Evolutionary conservation across 1,284 basidiomycete species (phyloP).

Genomic region (Cryptococcus floricola): DNA sequence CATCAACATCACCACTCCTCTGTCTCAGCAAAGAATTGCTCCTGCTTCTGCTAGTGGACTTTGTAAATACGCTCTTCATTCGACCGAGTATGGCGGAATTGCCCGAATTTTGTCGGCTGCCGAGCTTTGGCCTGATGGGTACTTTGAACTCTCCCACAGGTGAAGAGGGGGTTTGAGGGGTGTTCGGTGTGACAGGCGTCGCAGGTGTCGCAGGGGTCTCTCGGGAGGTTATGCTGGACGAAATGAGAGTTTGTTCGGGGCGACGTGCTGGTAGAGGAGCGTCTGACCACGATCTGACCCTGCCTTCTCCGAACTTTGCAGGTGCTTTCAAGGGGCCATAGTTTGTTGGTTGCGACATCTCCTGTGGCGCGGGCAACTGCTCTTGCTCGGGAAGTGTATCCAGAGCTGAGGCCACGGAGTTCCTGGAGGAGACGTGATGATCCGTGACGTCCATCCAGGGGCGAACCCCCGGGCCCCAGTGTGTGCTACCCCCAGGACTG

Average conservation of each 20-base stretch:
- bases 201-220: neutral
- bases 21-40: conserved; percentile 32
- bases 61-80: conserved; percentile 38
- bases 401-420: conserved; percentile 21
- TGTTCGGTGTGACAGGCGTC: conserved; percentile 9
- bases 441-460: conserved; percentile 36
- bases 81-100: conserved; percentile 38
- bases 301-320: conserved; percentile 8
- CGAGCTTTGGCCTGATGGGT: conserved; percentile 27
- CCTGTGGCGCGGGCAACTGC: neutral
- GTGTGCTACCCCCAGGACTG: conserved; percentile 14
- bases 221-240: neutral
- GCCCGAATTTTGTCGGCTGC: conserved; percentile 33
- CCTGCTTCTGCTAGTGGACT: conserved; percentile 23
- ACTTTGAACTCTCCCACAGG: neutral
- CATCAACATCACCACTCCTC: conserved; percentile 27
- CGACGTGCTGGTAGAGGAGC: conserved; percentile 20
- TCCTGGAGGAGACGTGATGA: conserved; percentile 14
- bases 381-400: conserved; percentile 24
- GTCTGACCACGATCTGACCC: conserved; percentile 34
- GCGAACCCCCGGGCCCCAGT: conserved; percentile 32
- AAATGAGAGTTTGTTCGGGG: neutral
- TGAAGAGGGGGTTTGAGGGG: conserved; percentile 5
- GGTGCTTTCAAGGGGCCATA: conserved; percentile 2
- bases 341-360: neutral